Percentiles rank a stretch among this genome's conserved stretches.
These are phyloP conservation scores for Otatea glauca DNA, from an alignment of 176 grass and related monocot genomes.

Conservation along the genomic window DNA sequence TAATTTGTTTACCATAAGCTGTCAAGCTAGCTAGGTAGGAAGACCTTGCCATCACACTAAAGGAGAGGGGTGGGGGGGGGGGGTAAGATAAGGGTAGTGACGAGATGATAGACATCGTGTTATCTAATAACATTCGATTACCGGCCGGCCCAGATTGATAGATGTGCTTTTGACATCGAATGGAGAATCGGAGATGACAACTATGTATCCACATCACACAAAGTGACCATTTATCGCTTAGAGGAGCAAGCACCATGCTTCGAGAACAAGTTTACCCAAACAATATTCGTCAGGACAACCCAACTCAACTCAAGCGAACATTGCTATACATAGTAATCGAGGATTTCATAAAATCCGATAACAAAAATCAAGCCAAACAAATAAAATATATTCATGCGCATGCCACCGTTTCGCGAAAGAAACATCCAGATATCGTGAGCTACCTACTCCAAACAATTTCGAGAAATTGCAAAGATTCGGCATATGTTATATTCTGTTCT, in stretches of 20 bases:
- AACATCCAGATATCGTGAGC: background rate
- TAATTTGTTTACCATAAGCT: background rate
- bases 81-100: background rate
- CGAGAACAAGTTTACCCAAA: background rate
- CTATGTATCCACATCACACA: slow-evolving; percentile 34
- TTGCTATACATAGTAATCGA: background rate
- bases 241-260: slow-evolving; percentile 34
- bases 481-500: background rate
- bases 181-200: background rate
- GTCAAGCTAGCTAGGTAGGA: too few species aligned
- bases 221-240: background rate
- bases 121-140: slow-evolving; percentile 38
- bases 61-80: background rate
- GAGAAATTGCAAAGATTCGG: background rate
- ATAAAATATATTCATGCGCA: background rate
- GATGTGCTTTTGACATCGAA: slow-evolving; percentile 23
- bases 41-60: background rate
- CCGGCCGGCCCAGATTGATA: background rate
- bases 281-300: background rate
- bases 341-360: background rate
- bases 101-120: slow-evolving; percentile 4
- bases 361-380: background rate
- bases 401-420: background rate
- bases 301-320: background rate
- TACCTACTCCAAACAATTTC: background rate